Base-by-base conservation (phyloP, 2,329 filamentous ascomycete genomes). In the Exophiala phaeomuriformis region DNA sequence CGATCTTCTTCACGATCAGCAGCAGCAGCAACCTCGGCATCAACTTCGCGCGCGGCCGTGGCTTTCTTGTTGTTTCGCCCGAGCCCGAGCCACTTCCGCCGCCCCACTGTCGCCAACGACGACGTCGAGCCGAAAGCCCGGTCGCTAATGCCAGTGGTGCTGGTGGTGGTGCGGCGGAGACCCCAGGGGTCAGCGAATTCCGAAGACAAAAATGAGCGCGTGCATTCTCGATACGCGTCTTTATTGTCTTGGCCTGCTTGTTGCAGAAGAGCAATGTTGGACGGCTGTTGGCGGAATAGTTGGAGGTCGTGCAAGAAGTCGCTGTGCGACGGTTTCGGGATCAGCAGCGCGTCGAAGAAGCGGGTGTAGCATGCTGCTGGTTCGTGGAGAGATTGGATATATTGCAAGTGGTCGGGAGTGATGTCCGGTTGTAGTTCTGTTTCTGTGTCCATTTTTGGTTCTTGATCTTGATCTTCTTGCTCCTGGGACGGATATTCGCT, bases 181-280 rank as follows among this genome's bases (percentile, higher is more conserved):
- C 60, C 61, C 60, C 60, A 63, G 19, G 61, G 60, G 37, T 63
- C 60, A 2, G 61, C 61, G 39, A 63, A 63, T 5, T 56, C 52
- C 9, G 58, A 61, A 3, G 30, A 49, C 28, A 62, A 36, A 43
- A 59, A 63, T 2, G 41, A 28, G 3, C 41, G 41, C 9, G 60
- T 62, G 19, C 51, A 51, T 5, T 52, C 46, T n/a, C 53, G 52
- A 47, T 59, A 62, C 3, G 46, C 49, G 32, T 58, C 54, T 4
- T 44, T 57, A 5, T 51, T 54, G 33, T 50, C 56, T 6, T 19
- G 19, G 19, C 19, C 19, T 19, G 19, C 19, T 19, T 47, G 50
- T 30, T 42, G 47, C 7, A 61, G 36, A 5, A 61, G 44, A 7
- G 28, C 35, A 40, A 61, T 55, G 39, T 58, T 52, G 27, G 33